Percentiles rank a stretch among this genome's conserved stretches.
phyloP scores from a whole-genome alignment of 108 stramenopile species.

The Bacterosira constricta region DNA sequence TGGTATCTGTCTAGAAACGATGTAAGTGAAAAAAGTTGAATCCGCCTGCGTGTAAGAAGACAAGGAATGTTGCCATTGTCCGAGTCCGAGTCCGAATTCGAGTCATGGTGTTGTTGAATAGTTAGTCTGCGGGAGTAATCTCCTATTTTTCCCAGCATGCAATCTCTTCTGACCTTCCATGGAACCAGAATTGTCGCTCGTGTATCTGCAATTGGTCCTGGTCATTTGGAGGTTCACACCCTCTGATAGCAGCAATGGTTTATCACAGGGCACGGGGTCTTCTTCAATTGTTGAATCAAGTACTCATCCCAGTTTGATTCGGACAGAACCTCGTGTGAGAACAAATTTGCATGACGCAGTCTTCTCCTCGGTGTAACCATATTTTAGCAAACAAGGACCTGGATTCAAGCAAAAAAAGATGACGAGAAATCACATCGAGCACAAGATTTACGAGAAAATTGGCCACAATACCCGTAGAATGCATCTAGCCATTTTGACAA shows the following conservation, averaged over 20 bases:
- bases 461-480: too few relatives aligned
- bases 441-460: too few relatives aligned
- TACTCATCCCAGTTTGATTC: constrained; percentile 76
- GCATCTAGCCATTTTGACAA: too few relatives aligned
- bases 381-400: too few relatives aligned
- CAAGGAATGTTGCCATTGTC: constrained; percentile 58
- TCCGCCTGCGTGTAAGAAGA: constrained; percentile 85
- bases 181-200: constrained; percentile 65
- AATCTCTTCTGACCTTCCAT: constrained; percentile 72
- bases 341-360: constrained; percentile 90
- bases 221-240: constrained; percentile 66
- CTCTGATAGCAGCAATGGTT: constrained; percentile 68
- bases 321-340: constrained; percentile 86
- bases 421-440: too few relatives aligned
- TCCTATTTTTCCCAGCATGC: constrained; percentile 70
- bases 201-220: constrained; percentile 54
- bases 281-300: constrained; percentile 48
- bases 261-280: not conserved
- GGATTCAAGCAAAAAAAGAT: too few relatives aligned
- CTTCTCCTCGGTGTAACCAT: constrained; percentile 87
- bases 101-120: too few relatives aligned
- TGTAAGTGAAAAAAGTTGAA: constrained; percentile 77
- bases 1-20: constrained; percentile 59
- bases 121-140: constrained; percentile 48
- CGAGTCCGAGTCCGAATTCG: not conserved